Conservation (phyloP, 495 filamentous ascomycete genomes). For the Aspergillus incahuasiensis region DNA sequence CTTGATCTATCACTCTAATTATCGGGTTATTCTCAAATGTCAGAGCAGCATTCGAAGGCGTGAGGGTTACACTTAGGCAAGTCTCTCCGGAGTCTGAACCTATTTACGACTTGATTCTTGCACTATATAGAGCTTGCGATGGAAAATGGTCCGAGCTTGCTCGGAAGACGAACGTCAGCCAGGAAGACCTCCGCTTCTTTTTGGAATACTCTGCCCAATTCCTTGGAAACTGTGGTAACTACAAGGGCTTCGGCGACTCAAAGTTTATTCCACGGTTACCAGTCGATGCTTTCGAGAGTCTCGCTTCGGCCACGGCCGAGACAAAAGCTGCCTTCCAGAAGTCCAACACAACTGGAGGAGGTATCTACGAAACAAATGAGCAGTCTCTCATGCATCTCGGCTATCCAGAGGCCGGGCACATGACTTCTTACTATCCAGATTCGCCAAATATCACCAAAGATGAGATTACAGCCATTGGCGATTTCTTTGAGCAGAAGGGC, state of each 20-base stretch:
- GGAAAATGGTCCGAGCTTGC: constrained; percentile 77
- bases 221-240: constrained; percentile 88
- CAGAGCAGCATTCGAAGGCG: constrained; percentile 81
- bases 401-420: constrained; percentile 74
- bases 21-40: background rate
- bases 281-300: constrained; percentile 59
- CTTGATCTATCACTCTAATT: background rate
- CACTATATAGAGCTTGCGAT: constrained; percentile 63
- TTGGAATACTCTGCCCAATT: constrained; percentile 86
- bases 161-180: constrained; percentile 62
- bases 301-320: constrained; percentile 60
- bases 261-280: constrained; percentile 86
- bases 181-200: constrained; percentile 68
- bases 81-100: constrained; percentile 83
- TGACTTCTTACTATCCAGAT: constrained; percentile 90
- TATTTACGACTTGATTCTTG: constrained; percentile 88
- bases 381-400: constrained; percentile 77
- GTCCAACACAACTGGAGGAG: constrained; percentile 48
- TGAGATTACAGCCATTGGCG: constrained; percentile 69
- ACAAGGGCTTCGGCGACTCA: constrained; percentile 91
- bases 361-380: constrained; percentile 65
- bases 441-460: constrained; percentile 79
- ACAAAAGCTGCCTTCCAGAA: constrained; percentile 63
- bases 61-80: constrained; percentile 80
- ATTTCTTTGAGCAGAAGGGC: constrained; percentile 70